Percentiles rank a stretch among this genome's conserved stretches.
Conservation (phyloP, 2,329 filamentous ascomycete species). For the Fusarium zealandicum region DNA sequence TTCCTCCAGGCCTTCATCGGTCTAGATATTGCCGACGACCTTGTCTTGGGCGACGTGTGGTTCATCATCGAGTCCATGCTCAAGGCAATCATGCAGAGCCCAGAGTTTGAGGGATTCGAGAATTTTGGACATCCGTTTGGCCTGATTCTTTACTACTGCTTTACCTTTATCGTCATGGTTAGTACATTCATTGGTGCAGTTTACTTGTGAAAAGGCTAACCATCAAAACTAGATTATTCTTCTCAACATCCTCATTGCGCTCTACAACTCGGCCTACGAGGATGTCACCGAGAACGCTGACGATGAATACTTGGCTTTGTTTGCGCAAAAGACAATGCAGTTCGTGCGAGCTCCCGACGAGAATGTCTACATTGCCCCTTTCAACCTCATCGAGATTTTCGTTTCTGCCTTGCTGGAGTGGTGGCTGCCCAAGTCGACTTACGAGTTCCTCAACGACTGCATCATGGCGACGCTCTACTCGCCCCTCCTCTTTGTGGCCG, state of each 20-base stretch:
- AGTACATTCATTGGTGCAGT: constrained; percentile 27
- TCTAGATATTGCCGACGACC: constrained; percentile 81
- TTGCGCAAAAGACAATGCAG: constrained; percentile 93
- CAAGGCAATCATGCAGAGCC: constrained; percentile 89
- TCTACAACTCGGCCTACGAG: constrained; percentile 96
- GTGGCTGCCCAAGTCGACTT: constrained; percentile 82
- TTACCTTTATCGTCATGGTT: constrained; percentile 97
- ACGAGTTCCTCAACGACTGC: constrained; percentile 84
- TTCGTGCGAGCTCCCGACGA: constrained; percentile 97
- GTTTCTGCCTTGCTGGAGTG: constrained; percentile 84
- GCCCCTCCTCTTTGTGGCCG: constrained; percentile 81
- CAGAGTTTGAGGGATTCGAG: constrained; percentile 89
- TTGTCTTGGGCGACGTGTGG: constrained; percentile 69
- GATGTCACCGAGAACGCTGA: constrained; percentile 93
- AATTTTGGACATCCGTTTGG: constrained; percentile 92
- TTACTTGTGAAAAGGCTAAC: neutral
- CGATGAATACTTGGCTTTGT: constrained; percentile 94
- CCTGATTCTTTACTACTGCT: constrained; percentile 94
- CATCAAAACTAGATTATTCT: constrained; percentile 64
- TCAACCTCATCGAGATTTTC: constrained; percentile 92
- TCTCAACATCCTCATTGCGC: constrained; percentile 93
- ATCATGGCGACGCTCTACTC: constrained; percentile 89
- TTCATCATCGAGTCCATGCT: constrained; percentile 85
- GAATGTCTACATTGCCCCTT: constrained; percentile 95
- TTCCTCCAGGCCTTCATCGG: constrained; percentile 96